phyloP scores from a whole-genome alignment of 768 basidiomycete species.

The Hysterangium stoloniferum region DNA sequence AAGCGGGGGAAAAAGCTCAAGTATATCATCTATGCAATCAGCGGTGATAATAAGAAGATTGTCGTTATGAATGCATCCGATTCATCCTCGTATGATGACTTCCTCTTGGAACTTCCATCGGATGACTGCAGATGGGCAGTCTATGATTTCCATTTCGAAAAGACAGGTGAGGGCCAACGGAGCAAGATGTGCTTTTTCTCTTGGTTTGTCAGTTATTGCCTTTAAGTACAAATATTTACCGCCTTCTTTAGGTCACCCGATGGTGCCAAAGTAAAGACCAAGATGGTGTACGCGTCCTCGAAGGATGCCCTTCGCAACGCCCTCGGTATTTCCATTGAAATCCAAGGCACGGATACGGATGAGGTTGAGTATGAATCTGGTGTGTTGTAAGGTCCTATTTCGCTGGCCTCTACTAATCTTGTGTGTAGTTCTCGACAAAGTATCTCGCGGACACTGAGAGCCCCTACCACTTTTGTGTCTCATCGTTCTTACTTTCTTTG shows the following conservation, averaged over 20 bases:
- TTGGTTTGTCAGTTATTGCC: conserved; percentile 55
- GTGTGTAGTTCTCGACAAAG: conserved; percentile 12
- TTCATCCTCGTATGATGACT: conserved; percentile 53
- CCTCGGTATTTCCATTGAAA: conserved; percentile 72
- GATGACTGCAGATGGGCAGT: conserved; percentile 80
- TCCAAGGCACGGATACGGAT: conserved; percentile 75
- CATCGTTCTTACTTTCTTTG: background rate
- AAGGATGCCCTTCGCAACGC: conserved; percentile 67
- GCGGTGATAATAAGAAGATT: conserved; percentile 57
- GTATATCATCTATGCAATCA: conserved; percentile 79
- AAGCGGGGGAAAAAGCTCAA: conserved; percentile 72
- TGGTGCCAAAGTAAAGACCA: conserved; percentile 73
- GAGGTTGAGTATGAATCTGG: conserved; percentile 70
- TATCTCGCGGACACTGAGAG: conserved; percentile 8
- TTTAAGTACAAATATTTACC: background rate
- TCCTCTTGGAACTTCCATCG: conserved; percentile 67
- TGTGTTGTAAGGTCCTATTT: conserved; percentile 30
- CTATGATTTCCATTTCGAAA: conserved; percentile 83
- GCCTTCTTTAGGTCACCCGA: conserved; percentile 72
- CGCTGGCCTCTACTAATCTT: background rate
- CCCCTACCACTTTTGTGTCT: background rate
- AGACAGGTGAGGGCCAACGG: conserved; percentile 63
- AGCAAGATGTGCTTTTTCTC: conserved; percentile 80
- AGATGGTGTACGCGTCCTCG: conserved; percentile 92
- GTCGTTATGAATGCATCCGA: conserved; percentile 60